Base-by-base conservation (phyloP, 495 filamentous ascomycete genomes). In the Penicillium cosmopolitanum region DNA sequence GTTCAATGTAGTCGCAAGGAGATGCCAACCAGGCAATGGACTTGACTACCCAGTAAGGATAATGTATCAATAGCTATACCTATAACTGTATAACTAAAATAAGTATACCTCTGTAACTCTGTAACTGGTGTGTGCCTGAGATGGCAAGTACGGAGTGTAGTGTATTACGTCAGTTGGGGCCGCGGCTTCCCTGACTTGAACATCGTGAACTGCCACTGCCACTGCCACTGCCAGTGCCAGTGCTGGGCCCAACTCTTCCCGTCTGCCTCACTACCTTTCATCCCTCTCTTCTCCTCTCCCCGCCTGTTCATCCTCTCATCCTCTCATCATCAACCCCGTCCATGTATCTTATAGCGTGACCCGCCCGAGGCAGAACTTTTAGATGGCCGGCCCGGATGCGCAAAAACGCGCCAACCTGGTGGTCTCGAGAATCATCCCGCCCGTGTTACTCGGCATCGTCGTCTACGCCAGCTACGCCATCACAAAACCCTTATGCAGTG, bases 391-490 rank as follows among this genome's bases (percentile, higher is more conserved):
- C 58, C 59, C 65, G 54, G 46, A 59, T 46, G 68, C 79, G 58
- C 72, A 78, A 40, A 80, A 75, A 64, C 73, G 78, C 56, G 72
- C 73, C 44, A 87, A 84, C 68, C 57, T 81, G 44, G 81, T 74
- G 63, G 75, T 79, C 38, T 84, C 86, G 25, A 72, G 80, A 50
- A 59, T 83, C 46, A 84, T 90, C 46, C 88, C 88, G 46, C 56
- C 81, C 31, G 63, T 89, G 33, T 73, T 90, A 18, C 64, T 84
- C 16, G 83, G 82, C 31, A 73, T 83, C 33, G 75, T 87, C 56
- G 79, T 79, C 8, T 91, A 89, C 71, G 84, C 81, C 13, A 83
- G 78, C 21, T 91, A 85, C 71, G 85, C 82, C 35, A 55, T 88
- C 52, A 84, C 87, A 16, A 84, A 74, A 56, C 75, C 77, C 35